Base-by-base conservation (phyloP, 1,139 yeast species). In the Candida sanyaensis region DNA sequence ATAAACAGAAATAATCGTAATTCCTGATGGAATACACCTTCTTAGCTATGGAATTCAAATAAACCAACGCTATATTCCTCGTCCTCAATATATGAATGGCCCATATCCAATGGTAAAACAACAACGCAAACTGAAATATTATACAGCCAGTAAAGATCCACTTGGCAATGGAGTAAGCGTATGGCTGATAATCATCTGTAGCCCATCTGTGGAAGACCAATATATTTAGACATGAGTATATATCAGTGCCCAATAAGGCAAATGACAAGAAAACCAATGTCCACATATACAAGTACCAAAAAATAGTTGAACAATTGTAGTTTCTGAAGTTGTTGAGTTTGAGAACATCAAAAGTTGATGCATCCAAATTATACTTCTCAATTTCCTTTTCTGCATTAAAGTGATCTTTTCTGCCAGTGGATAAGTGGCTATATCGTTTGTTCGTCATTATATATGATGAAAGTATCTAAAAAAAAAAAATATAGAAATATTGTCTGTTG, bases 91-190 rank as follows among this genome's bases (percentile, higher is more conserved):
- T 76, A 44, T 77, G 74, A 28, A 81, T 68, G 1, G 91, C 95
- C 68, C 82, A 71, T 6, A 81, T 56, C 65, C 81, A 73, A 50
- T 84, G 88, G 64, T 82, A 82, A 1, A 82, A 54, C 42, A 86
- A 60, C 28, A 88, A 70, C 6, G 80, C 68, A 47, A 88, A 73
- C 24, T 93, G 85, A 50, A 88, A 79, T n/a, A 90, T 77, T 52
- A 90, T 90, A 63, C 97, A 90, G 1, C 86, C 90, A 9, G 92
- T 85, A 63, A 89, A 90, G 13, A 90, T 72, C 91, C 96, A 87
- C 61, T 88, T 83, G 46, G 95, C 81, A 10, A 71, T 61, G 8
- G 81, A 50, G 78, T 85, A 62, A 59, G 76, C 69, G 78, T 82
- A 51, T 77, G 88, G 62, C 79, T 80, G 61, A 68, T 83, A 50